Evolutionary conservation across 192 early-diverging fungal genomes (phyloP).

Genomic region (Pilobolus umbonatus): DNA sequence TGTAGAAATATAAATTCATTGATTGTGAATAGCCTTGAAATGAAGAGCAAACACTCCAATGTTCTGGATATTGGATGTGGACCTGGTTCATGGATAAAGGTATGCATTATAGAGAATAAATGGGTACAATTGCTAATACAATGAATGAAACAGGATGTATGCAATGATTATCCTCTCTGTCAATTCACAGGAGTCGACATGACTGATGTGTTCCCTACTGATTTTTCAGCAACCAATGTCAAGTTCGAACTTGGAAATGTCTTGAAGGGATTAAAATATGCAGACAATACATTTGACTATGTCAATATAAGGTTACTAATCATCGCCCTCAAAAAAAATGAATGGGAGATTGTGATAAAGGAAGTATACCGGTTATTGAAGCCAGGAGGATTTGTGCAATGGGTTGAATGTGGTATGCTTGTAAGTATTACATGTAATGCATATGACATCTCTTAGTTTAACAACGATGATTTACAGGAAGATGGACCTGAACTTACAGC

Average conservation of each 20-base stretch:
- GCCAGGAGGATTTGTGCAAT: slow-evolving; percentile 26
- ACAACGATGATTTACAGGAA: slow-evolving; percentile 1
- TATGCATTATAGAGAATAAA: slow-evolving; percentile 11
- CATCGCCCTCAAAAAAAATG: slow-evolving; percentile 16
- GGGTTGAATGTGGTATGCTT: slow-evolving; percentile 14
- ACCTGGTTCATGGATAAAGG: slow-evolving; percentile 33
- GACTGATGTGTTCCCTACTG: slow-evolving; percentile 24
- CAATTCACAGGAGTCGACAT: slow-evolving; percentile 33
- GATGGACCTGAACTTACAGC: slow-evolving; percentile 5
- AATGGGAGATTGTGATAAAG: slow-evolving; percentile 17
- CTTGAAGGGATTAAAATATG: slow-evolving; percentile 20
- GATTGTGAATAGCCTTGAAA: not conserved
- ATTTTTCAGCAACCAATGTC: slow-evolving; percentile 25
- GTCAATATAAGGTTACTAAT: slow-evolving; percentile 23
- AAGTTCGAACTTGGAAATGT: slow-evolving; percentile 27
- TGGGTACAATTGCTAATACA: not conserved
- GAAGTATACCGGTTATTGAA: slow-evolving; percentile 29
- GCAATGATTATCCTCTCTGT: slow-evolving; percentile 15
- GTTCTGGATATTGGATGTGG: slow-evolving; percentile 33
- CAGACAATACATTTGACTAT: slow-evolving; percentile 30
- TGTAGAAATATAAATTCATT: not conserved
- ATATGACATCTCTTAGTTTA: not conserved
- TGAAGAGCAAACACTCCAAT: not conserved
- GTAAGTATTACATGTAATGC: not conserved
- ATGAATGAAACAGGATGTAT: slow-evolving; percentile 23